Evolutionary conservation across 2,329 filamentous ascomycete genomes (phyloP), one percentile per base, ranked within the genome.

Genomic region (Tricladium varicosporioides): DNA sequence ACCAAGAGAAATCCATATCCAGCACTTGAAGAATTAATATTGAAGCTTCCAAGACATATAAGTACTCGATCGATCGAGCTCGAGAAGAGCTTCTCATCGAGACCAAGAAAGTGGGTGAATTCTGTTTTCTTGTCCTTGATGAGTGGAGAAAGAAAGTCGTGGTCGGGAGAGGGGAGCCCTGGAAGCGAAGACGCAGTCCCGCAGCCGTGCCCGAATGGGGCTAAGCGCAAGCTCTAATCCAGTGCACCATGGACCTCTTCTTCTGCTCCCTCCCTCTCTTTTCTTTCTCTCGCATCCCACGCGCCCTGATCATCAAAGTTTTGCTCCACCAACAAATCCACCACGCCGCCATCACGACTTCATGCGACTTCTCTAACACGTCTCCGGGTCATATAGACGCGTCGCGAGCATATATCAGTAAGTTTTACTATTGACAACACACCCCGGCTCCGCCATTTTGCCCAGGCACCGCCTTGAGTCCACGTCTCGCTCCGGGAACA

Each of bases 41-140:
- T 27, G 4, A 57, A 51, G 62, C 60, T 63, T 67, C 64, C 32
- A 43, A 53, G 43, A 48, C 64, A 58, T 53, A 74, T 69, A 56
- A 63, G 69, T 69, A 69, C 71, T 74, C 68, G 51, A 64, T 69
- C 46, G 74, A 76, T 72, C 74, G 76, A 72, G 61, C 73, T 60
- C 56, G 45, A 51, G 54, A 49, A 44, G 72, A 71, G 75, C 84
- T 84, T 74, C 75, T 77, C 67, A 86, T 85, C 67, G 80, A 89
- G 85, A 82, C 82, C 79, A 85, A 84, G 78, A 80, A 88, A 73
- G 76, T 74, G 69, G 73, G 72, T 70, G 65, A 74, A 75, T 71
- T 65, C 64, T 60, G 58, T 58, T 65, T 51, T 52, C 48, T 60
- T 54, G 43, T 61, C 53, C 19, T 16, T 40, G 22, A 48, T 48